A percentile compares a stretch with the other conserved stretches of the same genome.
Conservation (phyloP, 139 green algal genomes). For the Prasinococcaceae sp. region DNA sequence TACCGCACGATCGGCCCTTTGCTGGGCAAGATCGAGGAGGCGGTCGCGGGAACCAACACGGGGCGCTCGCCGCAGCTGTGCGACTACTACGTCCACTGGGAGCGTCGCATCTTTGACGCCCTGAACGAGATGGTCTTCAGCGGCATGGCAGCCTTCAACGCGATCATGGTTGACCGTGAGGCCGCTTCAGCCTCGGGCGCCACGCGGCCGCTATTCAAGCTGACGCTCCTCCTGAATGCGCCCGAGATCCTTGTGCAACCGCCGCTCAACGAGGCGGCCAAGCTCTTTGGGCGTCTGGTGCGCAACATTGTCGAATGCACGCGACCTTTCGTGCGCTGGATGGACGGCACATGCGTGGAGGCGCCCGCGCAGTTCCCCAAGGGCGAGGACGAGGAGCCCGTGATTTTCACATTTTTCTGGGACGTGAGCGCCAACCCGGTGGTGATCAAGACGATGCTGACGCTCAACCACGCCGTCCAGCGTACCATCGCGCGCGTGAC, state of each 20-base stretch:
- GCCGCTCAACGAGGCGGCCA: conserved; percentile 57
- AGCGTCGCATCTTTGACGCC: conserved; percentile 63
- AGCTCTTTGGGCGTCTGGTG: conserved; percentile 40
- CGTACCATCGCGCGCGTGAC: conserved; percentile 38
- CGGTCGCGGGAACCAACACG: conserved; percentile 66
- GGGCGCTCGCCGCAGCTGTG: conserved; percentile 52
- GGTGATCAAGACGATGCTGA: conserved; percentile 33
- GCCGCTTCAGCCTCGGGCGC: too few relatives aligned
- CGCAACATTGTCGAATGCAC: conserved; percentile 51
- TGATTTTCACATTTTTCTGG: conserved; percentile 62
- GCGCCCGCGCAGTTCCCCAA: conserved; percentile 40
- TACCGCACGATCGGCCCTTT: conserved; percentile 62
- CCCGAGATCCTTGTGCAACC: conserved; percentile 66
- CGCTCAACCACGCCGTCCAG: conserved; percentile 50
- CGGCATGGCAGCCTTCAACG: conserved; percentile 42
- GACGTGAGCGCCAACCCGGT: conserved; percentile 49
- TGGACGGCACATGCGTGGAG: conserved; percentile 79
- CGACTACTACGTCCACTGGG: conserved; percentile 74
- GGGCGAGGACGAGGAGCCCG: conserved; percentile 52
- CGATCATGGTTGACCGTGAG: conserved; percentile 6
- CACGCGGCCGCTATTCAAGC: conserved; percentile 44
- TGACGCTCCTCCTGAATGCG: conserved; percentile 42
- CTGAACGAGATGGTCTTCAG: conserved; percentile 58
- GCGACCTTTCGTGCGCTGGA: conserved; percentile 74
- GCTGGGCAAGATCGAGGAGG: conserved; percentile 70